Evolutionary conservation across 441 rosid species (phyloP).

Genomic region (Arabidopsis lyrata): DNA sequence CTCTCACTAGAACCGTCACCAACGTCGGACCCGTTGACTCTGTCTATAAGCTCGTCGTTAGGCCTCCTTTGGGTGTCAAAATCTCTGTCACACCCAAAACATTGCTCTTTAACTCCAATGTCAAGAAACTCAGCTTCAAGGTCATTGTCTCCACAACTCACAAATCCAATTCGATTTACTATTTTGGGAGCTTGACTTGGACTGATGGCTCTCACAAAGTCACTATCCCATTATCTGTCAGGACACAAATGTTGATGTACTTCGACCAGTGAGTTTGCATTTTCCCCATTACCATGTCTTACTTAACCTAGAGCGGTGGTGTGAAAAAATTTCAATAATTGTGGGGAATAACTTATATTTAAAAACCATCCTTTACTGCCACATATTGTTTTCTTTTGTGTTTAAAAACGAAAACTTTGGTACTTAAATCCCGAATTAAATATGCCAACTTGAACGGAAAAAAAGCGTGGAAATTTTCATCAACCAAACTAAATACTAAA

Average conservation of each 20-base stretch:
- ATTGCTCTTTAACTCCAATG: conserved; percentile 52
- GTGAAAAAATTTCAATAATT: background rate
- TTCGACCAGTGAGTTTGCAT: conserved; percentile 12
- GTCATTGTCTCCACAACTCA: conserved; percentile 51
- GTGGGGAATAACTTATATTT: background rate
- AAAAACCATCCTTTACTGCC: background rate
- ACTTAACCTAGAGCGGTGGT: background rate
- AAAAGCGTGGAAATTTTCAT: too few relatives aligned
- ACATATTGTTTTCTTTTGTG: background rate
- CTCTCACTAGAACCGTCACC: conserved; percentile 58
- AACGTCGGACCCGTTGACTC: conserved; percentile 57
- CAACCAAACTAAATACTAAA: too few relatives aligned
- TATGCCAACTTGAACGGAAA: background rate
- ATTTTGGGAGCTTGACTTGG: conserved; percentile 58
- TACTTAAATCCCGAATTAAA: background rate
- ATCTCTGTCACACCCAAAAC: conserved; percentile 22
- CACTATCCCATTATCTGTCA: conserved; percentile 43
- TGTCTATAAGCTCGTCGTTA: conserved; percentile 48
- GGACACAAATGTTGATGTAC: conserved; percentile 32
- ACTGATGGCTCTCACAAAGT: conserved; percentile 47
- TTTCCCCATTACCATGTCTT: background rate
- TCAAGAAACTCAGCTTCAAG: conserved; percentile 53
- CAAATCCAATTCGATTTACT: conserved; percentile 46
- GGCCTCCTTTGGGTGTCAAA: conserved; percentile 49
- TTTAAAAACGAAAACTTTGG: background rate